phyloP scores from a whole-genome alignment of 805 yeast species.

The Zygosaccharomyces bisporus region DNA sequence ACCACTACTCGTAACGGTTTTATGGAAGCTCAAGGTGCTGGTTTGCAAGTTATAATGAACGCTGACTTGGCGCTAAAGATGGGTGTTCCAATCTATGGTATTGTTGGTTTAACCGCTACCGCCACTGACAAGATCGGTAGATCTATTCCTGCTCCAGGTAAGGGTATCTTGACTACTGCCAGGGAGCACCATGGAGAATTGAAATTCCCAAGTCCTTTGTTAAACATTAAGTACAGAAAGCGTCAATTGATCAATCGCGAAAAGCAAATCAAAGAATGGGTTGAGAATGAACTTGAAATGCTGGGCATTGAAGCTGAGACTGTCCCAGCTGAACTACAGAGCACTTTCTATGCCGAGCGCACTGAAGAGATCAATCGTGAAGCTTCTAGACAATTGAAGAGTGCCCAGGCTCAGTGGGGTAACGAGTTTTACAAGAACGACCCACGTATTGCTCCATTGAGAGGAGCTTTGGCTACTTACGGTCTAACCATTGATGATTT shows the following conservation, averaged over 20 bases:
- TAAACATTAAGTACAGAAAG: conserved; percentile 89
- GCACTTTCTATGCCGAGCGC: conserved; percentile 70
- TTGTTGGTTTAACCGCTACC: conserved; percentile 90
- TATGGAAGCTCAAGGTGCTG: conserved; percentile 99
- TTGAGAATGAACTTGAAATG: conserved; percentile 70
- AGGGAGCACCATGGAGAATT: conserved; percentile 82
- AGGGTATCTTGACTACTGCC: conserved; percentile 98
- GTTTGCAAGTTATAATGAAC: conserved; percentile 93
- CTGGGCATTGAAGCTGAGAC: conserved; percentile 67
- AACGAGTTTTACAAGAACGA: conserved; percentile 88
- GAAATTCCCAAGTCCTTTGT: conserved; percentile 73
- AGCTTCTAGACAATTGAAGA: conserved; percentile 76
- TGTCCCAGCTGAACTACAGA: conserved; percentile 46
- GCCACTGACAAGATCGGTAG: conserved; percentile 98
- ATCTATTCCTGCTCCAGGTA: conserved; percentile 99
- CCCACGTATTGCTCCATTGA: conserved; percentile 91
- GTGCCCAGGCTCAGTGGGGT: conserved; percentile 93
- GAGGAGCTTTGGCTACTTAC: conserved; percentile 95
- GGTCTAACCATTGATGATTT: conserved; percentile 91
- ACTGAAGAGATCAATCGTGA: conserved; percentile 83
- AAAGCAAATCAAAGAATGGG: conserved; percentile 76
- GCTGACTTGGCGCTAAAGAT: conserved; percentile 90
- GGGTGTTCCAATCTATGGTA: conserved; percentile 99
- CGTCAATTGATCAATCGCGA: conserved; percentile 83
- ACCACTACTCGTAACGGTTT: conserved; percentile 95